Conservation (phyloP, 352 stramenopile species). For the Phytophthora pisi region DNA sequence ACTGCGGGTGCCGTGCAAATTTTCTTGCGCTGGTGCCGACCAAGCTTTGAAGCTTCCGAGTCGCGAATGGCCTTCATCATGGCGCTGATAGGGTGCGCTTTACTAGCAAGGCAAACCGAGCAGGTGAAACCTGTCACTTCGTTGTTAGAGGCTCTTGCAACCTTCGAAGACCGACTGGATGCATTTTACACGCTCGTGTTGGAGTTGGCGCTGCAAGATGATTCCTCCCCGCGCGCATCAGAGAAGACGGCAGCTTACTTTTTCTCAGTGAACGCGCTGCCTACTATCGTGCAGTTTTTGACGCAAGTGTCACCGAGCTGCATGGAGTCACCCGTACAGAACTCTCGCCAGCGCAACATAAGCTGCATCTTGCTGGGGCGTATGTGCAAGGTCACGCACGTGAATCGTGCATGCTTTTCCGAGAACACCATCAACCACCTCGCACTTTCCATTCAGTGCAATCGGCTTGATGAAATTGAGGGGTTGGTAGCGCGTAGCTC, state of each 20-base stretch:
- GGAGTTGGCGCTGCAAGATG: conserved; percentile 44
- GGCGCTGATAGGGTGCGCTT: conserved; percentile 51
- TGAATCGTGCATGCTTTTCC: conserved; percentile 53
- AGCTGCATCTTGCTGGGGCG: conserved; percentile 72
- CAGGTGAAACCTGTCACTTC: conserved; percentile 18
- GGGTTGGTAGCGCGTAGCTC: conserved; percentile 33
- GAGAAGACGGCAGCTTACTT: conserved; percentile 50
- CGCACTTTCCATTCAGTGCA: conserved; percentile 76
- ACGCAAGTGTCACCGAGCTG: conserved; percentile 57
- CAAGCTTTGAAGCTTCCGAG: conserved; percentile 33
- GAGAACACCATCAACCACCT: conserved; percentile 70
- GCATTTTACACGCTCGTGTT: conserved; percentile 56
- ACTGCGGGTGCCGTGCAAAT: conserved; percentile 60
- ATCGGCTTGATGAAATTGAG: conserved; percentile 69
- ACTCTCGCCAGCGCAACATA: conserved; percentile 60
- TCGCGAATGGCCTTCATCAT: conserved; percentile 47
- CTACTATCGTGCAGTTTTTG: conserved; percentile 56
- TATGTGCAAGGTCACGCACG: conserved; percentile 47
- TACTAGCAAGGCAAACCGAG: conserved; percentile 55
- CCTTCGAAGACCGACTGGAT: conserved; percentile 41
- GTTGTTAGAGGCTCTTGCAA: conserved; percentile 41
- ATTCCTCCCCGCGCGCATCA: conserved; percentile 12
- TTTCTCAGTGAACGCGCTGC: conserved; percentile 45
- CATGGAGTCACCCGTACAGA: conserved; percentile 61
- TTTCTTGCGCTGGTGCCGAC: conserved; percentile 52